Percentiles rank a stretch among this genome's conserved stretches.
Evolutionary conservation across 495 filamentous ascomycete species (phyloP).

Genomic region (Barbatosphaeria neglecta): DNA sequence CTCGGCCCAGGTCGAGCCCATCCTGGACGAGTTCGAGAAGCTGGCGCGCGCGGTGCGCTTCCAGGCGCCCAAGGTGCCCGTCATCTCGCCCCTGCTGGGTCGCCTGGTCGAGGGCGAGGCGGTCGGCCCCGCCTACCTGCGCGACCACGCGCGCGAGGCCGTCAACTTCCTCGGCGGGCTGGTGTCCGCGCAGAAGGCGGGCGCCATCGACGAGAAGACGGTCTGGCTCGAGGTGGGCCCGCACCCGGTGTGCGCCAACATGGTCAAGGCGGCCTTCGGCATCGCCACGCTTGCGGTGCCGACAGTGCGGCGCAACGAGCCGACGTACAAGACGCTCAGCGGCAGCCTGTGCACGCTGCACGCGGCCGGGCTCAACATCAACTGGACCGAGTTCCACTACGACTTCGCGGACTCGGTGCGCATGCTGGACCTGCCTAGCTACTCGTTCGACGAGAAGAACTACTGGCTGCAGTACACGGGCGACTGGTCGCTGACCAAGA

Average conservation of each 20-base stretch:
- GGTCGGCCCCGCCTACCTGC: constrained; percentile 52
- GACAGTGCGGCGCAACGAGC: constrained; percentile 38
- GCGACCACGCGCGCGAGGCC: constrained; percentile 53
- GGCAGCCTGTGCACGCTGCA: constrained; percentile 50
- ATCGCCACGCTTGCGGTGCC: constrained; percentile 42
- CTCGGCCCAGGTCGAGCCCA: constrained; percentile 66
- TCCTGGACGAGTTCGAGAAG: constrained; percentile 53
- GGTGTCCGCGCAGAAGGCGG: constrained; percentile 37
- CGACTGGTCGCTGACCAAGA: constrained; percentile 59
- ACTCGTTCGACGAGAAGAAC: constrained; percentile 69
- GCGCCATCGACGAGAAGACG: constrained; percentile 41
- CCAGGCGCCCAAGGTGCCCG: constrained; percentile 48
- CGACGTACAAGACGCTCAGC: constrained; percentile 55
- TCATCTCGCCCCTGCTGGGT: constrained; percentile 59
- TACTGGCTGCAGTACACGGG: constrained; percentile 74
- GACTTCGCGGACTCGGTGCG: constrained; percentile 51
- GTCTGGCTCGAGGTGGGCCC: constrained; percentile 59
- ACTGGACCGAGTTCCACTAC: constrained; percentile 71
- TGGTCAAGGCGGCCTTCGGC: constrained; percentile 59
- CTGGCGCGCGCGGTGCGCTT: constrained; percentile 49
- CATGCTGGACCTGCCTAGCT: constrained; percentile 58
- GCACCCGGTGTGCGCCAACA: constrained; percentile 55
- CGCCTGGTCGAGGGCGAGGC: constrained; percentile 45
- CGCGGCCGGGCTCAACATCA: constrained; percentile 50
- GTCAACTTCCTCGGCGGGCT: constrained; percentile 65